These are phyloP conservation scores for Apiospora kogelbergensis DNA, from an alignment of 2,329 filamentous ascomycete species.

Conservation along the genomic window DNA sequence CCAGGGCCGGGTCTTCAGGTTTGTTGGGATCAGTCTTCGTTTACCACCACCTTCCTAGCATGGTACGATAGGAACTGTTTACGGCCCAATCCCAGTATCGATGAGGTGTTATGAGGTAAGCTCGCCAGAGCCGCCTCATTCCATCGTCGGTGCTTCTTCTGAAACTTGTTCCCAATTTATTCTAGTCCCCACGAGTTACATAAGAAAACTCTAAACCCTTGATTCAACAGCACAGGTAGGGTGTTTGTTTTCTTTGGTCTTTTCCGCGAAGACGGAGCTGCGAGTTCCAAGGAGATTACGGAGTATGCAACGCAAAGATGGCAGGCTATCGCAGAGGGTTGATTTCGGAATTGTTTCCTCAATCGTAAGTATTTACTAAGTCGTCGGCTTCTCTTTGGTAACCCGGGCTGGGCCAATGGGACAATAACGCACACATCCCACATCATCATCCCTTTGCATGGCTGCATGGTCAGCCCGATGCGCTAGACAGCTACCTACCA, in stretches of 20 bases:
- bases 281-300: too few relatives aligned
- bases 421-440: slow-evolving; percentile 3
- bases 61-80: background rate
- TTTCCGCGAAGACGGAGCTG: background rate
- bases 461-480: background rate
- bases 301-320: background rate
- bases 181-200: background rate
- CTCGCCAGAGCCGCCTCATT: slow-evolving; percentile 3
- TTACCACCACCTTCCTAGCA: background rate
- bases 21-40: background rate
- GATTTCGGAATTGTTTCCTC: slow-evolving; percentile 5
- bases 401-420: background rate
- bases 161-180: slow-evolving; percentile 7
- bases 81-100: background rate
- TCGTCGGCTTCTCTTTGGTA: background rate
- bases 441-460: background rate
- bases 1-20: background rate
- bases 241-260: background rate
- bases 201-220: slow-evolving; percentile 6
- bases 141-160: slow-evolving; percentile 1
- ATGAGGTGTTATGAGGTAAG: slow-evolving; percentile 6
- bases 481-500: background rate
- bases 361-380: slow-evolving; percentile 4
- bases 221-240: background rate
- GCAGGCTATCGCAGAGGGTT: background rate